phyloP scores from a whole-genome alignment of 129 eudicot genomes.

The Deinandra increscens region DNA sequence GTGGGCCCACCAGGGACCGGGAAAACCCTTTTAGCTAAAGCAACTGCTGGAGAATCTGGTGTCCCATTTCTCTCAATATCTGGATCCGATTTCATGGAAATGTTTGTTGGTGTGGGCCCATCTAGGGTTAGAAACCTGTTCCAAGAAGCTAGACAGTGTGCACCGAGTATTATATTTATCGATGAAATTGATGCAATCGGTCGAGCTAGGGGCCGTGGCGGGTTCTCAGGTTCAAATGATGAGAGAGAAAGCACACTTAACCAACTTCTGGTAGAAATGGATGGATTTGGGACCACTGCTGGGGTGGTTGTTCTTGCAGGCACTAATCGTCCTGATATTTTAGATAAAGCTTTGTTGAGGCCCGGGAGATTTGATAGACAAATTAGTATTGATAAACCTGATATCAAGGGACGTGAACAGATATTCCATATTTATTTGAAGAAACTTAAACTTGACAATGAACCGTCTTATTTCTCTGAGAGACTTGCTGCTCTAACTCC shows the following conservation, averaged over 20 bases:
- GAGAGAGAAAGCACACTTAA: conserved; percentile 90
- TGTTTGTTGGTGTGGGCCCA: conserved; percentile 98
- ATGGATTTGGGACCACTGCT: conserved; percentile 88
- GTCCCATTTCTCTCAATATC: conserved; percentile 88
- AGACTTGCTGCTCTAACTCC: conserved; percentile 94
- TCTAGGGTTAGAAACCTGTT: conserved; percentile 92
- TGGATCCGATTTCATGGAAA: conserved; percentile 94
- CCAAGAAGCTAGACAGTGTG: conserved; percentile 90
- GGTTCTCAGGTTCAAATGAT: conserved; percentile 73
- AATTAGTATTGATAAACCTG: conserved; percentile 83
- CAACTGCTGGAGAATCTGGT: conserved; percentile 93
- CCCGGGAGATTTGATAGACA: conserved; percentile 95
- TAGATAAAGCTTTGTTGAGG: conserved; percentile 90
- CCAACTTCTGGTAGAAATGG: conserved; percentile 94
- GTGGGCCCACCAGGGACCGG: conserved; percentile 99
- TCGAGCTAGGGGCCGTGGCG: conserved; percentile 92
- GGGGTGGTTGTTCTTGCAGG: conserved; percentile 98
- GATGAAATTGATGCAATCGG: conserved; percentile 99
- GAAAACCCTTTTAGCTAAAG: conserved; percentile 86
- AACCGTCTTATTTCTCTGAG: conserved; percentile 79
- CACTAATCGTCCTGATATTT: conserved; percentile 82
- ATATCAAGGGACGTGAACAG: conserved; percentile 88
- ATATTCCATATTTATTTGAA: conserved; percentile 74
- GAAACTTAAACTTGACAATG: conserved; percentile 77
- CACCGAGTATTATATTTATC: conserved; percentile 86